A percentile compares a stretch with the other conserved stretches of the same genome.
Evolutionary conservation across 805 yeast species (phyloP).

Genomic region (Lipomyces spencermartinsiae): DNA sequence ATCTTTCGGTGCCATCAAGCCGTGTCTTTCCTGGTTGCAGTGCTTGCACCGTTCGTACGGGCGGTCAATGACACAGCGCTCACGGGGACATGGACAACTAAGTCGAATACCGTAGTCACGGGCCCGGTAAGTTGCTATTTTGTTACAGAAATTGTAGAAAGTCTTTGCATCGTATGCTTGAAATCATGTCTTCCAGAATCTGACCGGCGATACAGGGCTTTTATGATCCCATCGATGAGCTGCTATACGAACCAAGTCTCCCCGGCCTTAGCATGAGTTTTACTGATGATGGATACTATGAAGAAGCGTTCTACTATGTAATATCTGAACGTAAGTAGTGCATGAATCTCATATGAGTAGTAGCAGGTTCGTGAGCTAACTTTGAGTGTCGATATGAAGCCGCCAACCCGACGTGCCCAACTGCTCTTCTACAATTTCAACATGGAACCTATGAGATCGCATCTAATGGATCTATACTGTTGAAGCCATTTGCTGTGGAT

Average conservation of each 20-base stretch:
- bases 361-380: not conserved
- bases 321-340: conserved; percentile 60
- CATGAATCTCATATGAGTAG: not conserved
- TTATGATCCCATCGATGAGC: conserved; percentile 94
- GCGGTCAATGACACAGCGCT: conserved; percentile 8
- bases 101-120: conserved; percentile 91
- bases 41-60: not conserved
- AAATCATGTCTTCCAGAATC: not conserved
- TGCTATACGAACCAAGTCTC: conserved; percentile 90
- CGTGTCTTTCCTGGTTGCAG: not conserved
- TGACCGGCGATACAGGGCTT: conserved; percentile 51
- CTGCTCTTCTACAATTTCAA: conserved; percentile 82
- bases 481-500: conserved; percentile 82
- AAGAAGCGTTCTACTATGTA: conserved; percentile 86
- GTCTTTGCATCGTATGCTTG: not conserved
- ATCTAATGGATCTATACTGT: conserved; percentile 67
- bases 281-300: conserved; percentile 89
- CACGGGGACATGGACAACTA: conserved; percentile 92
- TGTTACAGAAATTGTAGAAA: no score
- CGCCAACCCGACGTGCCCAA: conserved; percentile 79
- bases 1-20: not conserved
- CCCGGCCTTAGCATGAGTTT: conserved; percentile 95
- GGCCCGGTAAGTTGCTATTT: conserved; percentile 64
- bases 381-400: conserved; percentile 32
- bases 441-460: conserved; percentile 79